Percentiles rank a stretch among this genome's conserved stretches.
phyloP scores from a whole-genome alignment of 2,329 filamentous ascomycete species.

The Lecanicillium sp. region DNA sequence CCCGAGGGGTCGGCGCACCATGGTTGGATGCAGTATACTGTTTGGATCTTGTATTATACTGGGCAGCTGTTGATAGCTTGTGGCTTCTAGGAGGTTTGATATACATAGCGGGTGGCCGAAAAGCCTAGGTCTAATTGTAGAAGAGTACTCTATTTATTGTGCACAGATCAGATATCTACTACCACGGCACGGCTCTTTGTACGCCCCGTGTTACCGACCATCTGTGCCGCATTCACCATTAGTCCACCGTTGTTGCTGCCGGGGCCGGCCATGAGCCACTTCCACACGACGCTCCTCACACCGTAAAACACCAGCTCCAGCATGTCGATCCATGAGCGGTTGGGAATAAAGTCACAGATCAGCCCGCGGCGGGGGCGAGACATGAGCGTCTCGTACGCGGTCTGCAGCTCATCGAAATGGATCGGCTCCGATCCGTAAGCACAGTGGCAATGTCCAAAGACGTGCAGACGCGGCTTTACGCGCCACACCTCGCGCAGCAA shows the following conservation, averaged over 20 bases:
- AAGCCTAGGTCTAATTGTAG: too few species aligned
- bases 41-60: conserved; percentile 27
- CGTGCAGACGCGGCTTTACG: conserved; percentile 65
- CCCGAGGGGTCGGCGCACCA: conserved; percentile 14
- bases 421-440: conserved; percentile 62
- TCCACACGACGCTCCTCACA: conserved; percentile 41
- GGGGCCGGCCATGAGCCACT: conserved; percentile 48
- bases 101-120: too few species aligned
- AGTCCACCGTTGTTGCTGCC: conserved; percentile 41
- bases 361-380: conserved; percentile 32
- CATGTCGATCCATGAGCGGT: conserved; percentile 38
- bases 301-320: conserved; percentile 36
- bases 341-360: conserved; percentile 39
- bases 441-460: conserved; percentile 81
- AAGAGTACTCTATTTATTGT: too few species aligned
- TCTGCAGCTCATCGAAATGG: conserved; percentile 69
- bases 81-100: conserved; percentile 1
- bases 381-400: conserved; percentile 60
- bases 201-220: conserved; percentile 44
- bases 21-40: conserved; percentile 22
- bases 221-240: conserved; percentile 51
- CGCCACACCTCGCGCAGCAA: conserved; percentile 68
- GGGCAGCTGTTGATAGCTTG: conserved; percentile 24
- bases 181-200: conserved; percentile 32
- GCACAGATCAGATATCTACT: conserved; percentile 26